A percentile compares a stretch with the other conserved stretches of the same genome.
Evolutionary conservation across 108 stramenopile genomes (phyloP).

Genomic region (Cylindrotheca closterium): DNA sequence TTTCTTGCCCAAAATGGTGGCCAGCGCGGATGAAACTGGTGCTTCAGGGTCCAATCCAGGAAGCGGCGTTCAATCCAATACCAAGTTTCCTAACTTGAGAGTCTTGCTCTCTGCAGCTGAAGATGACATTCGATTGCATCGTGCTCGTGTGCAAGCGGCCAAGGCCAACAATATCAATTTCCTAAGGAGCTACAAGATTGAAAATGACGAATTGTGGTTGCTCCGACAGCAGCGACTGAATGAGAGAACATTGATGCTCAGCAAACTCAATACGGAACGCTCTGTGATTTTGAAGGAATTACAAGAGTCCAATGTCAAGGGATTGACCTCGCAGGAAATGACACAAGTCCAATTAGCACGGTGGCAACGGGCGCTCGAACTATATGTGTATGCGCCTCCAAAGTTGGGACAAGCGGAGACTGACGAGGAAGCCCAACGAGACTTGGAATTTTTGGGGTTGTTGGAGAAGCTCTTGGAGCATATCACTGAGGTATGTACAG

Average conservation of each 20-base stretch:
- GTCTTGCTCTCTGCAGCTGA: slow-evolving; percentile 48
- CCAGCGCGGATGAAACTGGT: not conserved
- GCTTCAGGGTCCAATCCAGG: not conserved
- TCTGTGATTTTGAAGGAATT: slow-evolving; percentile 37
- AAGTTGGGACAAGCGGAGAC: slow-evolving; percentile 2
- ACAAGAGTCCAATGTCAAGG: slow-evolving; percentile 14
- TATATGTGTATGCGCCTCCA: slow-evolving; percentile 70
- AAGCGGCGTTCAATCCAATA: slow-evolving; percentile 2
- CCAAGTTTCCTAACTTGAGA: slow-evolving; percentile 30
- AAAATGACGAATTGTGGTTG: slow-evolving; percentile 31
- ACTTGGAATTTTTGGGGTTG: slow-evolving; percentile 54
- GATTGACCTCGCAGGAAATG: slow-evolving; percentile 54
- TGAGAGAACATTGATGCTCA: slow-evolving; percentile 31
- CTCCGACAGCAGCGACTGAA: slow-evolving; percentile 42
- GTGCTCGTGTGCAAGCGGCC: slow-evolving; percentile 50
- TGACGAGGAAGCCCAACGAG: not conserved
- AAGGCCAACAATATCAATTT: slow-evolving; percentile 24
- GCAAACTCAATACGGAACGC: slow-evolving; percentile 34
- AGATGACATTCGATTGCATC: slow-evolving; percentile 56
- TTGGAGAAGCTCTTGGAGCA: slow-evolving; percentile 71
- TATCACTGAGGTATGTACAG: slow-evolving; percentile 45
- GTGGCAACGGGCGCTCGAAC: slow-evolving; percentile 81
- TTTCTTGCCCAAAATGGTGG: slow-evolving; percentile 20
- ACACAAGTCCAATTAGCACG: slow-evolving; percentile 54
- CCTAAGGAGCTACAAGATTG: slow-evolving; percentile 39